Base-by-base conservation (phyloP, 257 asterid species). In the Ehretia macrophylla region DNA sequence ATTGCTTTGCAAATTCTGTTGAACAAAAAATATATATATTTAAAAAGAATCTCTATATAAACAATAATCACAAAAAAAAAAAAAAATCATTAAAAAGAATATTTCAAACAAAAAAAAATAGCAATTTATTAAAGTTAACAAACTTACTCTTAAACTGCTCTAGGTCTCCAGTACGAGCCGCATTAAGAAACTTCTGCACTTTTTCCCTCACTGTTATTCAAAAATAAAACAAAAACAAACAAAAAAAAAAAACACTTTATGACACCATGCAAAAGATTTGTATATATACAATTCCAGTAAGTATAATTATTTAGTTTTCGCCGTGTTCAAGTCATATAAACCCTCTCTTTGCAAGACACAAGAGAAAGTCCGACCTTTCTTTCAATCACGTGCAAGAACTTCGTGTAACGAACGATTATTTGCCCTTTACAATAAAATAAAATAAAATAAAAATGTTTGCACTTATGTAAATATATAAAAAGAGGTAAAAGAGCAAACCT, bases 151-250 rank as follows among this genome's bases (percentile, higher is more conserved):
- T 83, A 60, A 92, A 80, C 62, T 73, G 76, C 69, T 81, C 95
- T 6, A 88, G 49, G 60, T 88, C 59, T 55, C 97, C 99, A 11
- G 82, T 72, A 63, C 70, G 69, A 22, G 97, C 99, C 51, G 99
- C 95, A 63, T 86, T 86, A 23, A 92, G 21, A 57, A 82, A 84
- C 66, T 59, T 57, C 46, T 86, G 82, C 62, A 92, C 91, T 63
- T 74, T 75, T 58, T 84, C 93, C 81, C 97, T 82, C 62, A 66
- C 99, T 92, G 85, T 52, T 10, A 17, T 46, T 54, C 13, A 22
- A 18, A 53, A 57, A 53, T 45, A 56, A 67, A 74, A 27, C 62
- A 51, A 27, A 20, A 12, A 56, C 70, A 72, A 8, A 20, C 40
- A 39, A 39, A 5, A 54, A 8, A 54, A 19, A 14, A 17, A 14